Base-by-base conservation (phyloP, 2,329 filamentous ascomycete species). In the Xylaria multiplex region DNA sequence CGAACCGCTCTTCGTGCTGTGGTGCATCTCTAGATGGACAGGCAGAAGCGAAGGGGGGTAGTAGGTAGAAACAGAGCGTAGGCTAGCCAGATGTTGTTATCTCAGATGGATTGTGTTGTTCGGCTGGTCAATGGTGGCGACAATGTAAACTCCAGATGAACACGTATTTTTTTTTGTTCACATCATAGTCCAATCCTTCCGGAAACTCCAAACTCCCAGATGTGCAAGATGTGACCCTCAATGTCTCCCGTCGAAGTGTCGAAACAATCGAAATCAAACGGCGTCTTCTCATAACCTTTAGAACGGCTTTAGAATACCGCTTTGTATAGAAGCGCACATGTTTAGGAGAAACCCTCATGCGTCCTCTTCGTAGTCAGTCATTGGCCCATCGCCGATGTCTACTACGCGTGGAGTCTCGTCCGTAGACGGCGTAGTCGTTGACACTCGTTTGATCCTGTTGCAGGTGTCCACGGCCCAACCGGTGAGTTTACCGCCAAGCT, bases 71-170 rank as follows among this genome's bases (percentile, higher is more conserved):
- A 22, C 19, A 60, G 58, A 24, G 4, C 37, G 11, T 58, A 27
- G 30, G 24, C n/a, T 32, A 48, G 43, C 55, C 19, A 48, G 14
- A 48, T 24, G 14, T 40, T 35, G 3, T 40, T 11, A 48, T 32
- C 42, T 46, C 42, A 37, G 27, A 37, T 19, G 35, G 4, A 2
- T 5, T 5, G 37, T 22, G n/a, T 8, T 22, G 7, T 9, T 22
- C n/a, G 19, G 11, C n/a, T 9, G 43, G 11, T 16, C 9, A 40
- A 30, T 19, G 43, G 3, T 24, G 57, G 13, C 30, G 35, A 46
- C 48, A 60, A 32, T 16, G 56, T 32, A 40, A 35, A 49, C 27
- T 40, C 37, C 45, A 43, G 9, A 59, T 52, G 24, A 40, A 52
- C 35, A 43, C 24, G 40, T 6, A 35, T 42, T 14, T 40, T 40